Percentiles rank a stretch among this genome's conserved stretches.
phyloP scores from a whole-genome alignment of 78 protist genomes.

The Bodo saltans region DNA sequence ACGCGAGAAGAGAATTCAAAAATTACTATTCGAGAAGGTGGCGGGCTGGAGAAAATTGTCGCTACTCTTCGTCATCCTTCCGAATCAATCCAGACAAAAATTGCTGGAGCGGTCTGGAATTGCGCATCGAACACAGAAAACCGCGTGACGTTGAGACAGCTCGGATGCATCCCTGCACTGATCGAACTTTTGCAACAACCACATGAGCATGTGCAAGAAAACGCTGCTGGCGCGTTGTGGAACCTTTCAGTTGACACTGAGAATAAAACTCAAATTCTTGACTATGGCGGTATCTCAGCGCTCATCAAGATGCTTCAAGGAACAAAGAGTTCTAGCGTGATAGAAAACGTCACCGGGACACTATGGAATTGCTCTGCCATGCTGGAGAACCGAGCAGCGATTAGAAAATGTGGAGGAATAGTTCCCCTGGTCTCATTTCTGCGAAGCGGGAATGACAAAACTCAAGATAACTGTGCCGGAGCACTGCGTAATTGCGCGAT shows the following conservation, averaged over 20 bases:
- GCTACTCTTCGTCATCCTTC: neutral
- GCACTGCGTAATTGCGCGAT: constrained; percentile 36
- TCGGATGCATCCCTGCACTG: constrained; percentile 32
- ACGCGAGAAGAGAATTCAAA: constrained; percentile 34
- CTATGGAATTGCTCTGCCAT: constrained; percentile 40
- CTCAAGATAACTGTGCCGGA: constrained; percentile 34
- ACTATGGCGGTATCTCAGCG: constrained; percentile 22
- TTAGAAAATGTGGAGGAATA: constrained; percentile 26
- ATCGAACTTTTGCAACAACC: neutral
- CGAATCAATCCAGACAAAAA: constrained; percentile 23
- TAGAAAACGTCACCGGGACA: constrained; percentile 37
- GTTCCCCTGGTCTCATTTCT: constrained; percentile 13
- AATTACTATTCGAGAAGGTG: neutral
- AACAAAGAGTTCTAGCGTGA: neutral
- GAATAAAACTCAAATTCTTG: constrained; percentile 25
- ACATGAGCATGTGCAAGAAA: constrained; percentile 34
- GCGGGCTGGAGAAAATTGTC: constrained; percentile 22
- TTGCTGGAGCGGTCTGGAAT: constrained; percentile 41
- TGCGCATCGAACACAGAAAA: constrained; percentile 34
- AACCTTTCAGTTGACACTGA: constrained; percentile 32
- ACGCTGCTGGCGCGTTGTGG: constrained; percentile 51
- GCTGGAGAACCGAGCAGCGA: neutral
- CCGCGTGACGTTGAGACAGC: constrained; percentile 11
- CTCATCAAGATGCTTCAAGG: constrained; percentile 7
- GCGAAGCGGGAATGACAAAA: neutral